phyloP scores from a whole-genome alignment of 345 rosid species.

The Turnera subulata region DNA sequence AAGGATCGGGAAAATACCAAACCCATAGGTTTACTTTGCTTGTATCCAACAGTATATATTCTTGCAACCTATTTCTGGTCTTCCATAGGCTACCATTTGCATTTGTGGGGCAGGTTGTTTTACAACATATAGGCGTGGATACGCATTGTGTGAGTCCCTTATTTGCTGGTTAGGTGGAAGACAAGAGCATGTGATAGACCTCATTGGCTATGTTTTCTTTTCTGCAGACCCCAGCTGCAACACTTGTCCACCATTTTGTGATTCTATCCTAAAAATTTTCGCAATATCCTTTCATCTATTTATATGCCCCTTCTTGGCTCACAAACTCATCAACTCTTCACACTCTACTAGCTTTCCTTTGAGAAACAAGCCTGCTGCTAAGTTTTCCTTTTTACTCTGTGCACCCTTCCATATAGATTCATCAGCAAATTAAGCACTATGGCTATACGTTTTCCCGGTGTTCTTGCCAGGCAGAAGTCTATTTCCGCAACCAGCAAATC shows the following conservation, averaged over 20 bases:
- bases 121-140: too few species aligned
- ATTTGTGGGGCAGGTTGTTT: neutral
- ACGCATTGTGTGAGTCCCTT: neutral
- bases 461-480: neutral
- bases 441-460: conserved; percentile 8
- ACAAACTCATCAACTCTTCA: too few species aligned
- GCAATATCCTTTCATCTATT: neutral
- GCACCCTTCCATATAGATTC: neutral
- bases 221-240: neutral
- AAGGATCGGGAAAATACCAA: neutral
- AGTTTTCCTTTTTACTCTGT: neutral
- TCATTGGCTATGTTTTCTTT: neutral
- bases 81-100: neutral
- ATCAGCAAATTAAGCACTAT: neutral
- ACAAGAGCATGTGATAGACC: conserved; percentile 9
- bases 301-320: neutral
- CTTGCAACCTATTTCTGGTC: neutral
- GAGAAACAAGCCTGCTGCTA: neutral
- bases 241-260: neutral
- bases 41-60: neutral
- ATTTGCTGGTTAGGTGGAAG: neutral
- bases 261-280: neutral
- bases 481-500: neutral
- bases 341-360: too few species aligned
- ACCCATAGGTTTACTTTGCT: neutral